Percentiles rank a stretch among this genome's conserved stretches.
These are phyloP conservation scores for Pascua sp. DNA, from an alignment of 1,284 basidiomycete genomes.

Conservation along the genomic window DNA sequence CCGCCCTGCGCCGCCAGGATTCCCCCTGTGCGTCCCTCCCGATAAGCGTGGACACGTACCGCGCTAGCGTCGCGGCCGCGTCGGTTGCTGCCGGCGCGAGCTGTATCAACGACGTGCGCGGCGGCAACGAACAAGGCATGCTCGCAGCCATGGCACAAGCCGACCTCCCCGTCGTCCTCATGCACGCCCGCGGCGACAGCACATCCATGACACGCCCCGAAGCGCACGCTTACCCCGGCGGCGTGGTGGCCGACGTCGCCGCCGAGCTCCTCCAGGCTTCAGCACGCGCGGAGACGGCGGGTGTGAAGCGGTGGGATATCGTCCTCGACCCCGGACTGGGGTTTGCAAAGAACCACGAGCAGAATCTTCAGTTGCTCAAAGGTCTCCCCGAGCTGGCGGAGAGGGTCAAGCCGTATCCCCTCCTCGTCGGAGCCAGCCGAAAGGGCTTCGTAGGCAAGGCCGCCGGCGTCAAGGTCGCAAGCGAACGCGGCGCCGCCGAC, in stretches of 20 bases:
- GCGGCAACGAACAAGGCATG: conserved; percentile 64
- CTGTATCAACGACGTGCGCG: conserved; percentile 92
- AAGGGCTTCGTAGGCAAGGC: conserved; percentile 78
- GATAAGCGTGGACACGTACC: conserved; percentile 91
- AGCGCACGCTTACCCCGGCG: conserved; percentile 64
- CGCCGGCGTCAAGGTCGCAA: conserved; percentile 51
- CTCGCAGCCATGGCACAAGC: conserved; percentile 62
- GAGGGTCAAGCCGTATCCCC: conserved; percentile 54
- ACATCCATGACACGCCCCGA: conserved; percentile 56
- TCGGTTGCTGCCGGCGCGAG: conserved; percentile 81
- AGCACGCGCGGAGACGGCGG: conserved; percentile 65
- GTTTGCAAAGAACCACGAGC: conserved; percentile 82
- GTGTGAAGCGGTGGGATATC: conserved; percentile 84
- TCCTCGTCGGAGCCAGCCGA: conserved; percentile 73
- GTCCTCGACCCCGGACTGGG: conserved; percentile 91
- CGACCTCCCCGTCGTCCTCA: conserved; percentile 69
- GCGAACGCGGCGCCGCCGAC: conserved; percentile 74
- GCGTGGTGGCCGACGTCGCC: conserved; percentile 67
- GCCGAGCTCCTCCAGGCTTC: conserved; percentile 72
- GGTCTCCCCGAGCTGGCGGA: conserved; percentile 56
- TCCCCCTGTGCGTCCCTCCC: conserved; percentile 48
- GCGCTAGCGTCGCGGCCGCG: conserved; percentile 71
- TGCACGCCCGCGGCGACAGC: conserved; percentile 86
- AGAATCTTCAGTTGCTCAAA: conserved; percentile 69
- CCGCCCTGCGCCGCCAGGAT: conserved; percentile 41